phyloP scores from a whole-genome alignment of 2,329 filamentous ascomycete genomes.

The Dactylella cylindrospora region DNA sequence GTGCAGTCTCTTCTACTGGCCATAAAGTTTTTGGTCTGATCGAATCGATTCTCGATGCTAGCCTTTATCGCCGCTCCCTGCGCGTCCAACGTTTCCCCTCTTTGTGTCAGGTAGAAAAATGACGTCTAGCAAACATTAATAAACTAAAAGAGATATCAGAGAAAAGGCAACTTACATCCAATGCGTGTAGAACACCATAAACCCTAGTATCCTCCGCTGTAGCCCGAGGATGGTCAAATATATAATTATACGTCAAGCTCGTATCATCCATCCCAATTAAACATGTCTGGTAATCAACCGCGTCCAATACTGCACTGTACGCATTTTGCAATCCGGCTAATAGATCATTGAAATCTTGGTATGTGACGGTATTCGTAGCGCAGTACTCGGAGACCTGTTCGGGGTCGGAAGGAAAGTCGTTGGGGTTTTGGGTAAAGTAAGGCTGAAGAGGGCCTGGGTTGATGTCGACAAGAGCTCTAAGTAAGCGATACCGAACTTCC shows the following conservation, averaged over 20 bases:
- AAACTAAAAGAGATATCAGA: background rate
- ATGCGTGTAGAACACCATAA: background rate
- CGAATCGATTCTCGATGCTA: background rate
- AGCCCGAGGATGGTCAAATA: background rate
- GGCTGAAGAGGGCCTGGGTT: background rate
- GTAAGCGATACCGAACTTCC: background rate
- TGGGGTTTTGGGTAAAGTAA: background rate
- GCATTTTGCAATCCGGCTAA: background rate
- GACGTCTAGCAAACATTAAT: background rate
- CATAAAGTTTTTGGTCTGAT: background rate
- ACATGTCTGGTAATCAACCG: conserved; percentile 13
- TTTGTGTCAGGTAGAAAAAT: background rate
- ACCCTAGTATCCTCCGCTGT: background rate
- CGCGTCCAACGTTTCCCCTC: conserved; percentile 7
- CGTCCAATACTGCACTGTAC: background rate
- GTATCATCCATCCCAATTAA: background rate
- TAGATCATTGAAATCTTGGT: background rate
- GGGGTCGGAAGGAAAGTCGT: background rate
- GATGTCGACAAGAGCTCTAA: background rate
- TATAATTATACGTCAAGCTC: background rate
- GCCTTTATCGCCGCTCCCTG: background rate
- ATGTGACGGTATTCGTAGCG: background rate
- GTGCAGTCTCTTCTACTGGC: background rate
- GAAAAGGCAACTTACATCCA: background rate
- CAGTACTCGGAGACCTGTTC: background rate